A percentile compares a stretch with the other conserved stretches of the same genome.
phyloP scores from a whole-genome alignment of 768 basidiomycete genomes.

The Suillus fuscotomentosus region DNA sequence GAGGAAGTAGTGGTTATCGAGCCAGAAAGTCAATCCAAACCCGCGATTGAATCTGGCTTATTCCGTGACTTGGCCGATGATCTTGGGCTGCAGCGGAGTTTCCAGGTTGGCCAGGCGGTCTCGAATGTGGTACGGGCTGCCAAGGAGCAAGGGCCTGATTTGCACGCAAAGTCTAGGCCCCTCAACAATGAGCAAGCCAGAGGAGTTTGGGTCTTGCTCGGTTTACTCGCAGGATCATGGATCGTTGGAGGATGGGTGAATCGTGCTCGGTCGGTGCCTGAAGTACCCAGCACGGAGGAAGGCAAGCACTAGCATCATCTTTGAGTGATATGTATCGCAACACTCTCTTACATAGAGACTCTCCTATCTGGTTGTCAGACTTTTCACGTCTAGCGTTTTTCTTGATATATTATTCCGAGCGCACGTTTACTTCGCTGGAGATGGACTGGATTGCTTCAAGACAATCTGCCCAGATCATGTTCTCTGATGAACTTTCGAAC shows the following conservation, averaged over 20 bases:
- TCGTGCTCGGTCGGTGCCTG: conserved; percentile 8
- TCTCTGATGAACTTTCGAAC: not conserved
- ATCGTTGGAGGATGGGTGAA: conserved; percentile 37
- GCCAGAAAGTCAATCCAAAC: conserved; percentile 10
- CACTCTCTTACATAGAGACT: not conserved
- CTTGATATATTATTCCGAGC: not conserved
- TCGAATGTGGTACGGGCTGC: conserved; percentile 5
- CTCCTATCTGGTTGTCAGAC: not conserved
- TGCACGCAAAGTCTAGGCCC: conserved; percentile 25
- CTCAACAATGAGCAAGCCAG: conserved; percentile 43
- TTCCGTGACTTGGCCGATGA: conserved; percentile 38
- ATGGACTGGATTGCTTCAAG: not conserved
- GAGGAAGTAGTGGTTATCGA: not conserved
- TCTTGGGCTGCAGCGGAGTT: conserved; percentile 33
- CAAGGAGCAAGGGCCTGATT: conserved; percentile 20
- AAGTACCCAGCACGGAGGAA: conserved; percentile 13
- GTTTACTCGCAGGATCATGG: conserved; percentile 50
- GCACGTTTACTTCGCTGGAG: not conserved
- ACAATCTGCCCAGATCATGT: not conserved
- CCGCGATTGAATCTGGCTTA: conserved; percentile 20
- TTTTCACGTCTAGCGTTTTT: not conserved
- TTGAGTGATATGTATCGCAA: not conserved
- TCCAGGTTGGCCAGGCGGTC: conserved; percentile 22
- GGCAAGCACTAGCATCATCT: conserved; percentile 15
- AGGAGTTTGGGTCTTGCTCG: conserved; percentile 49